phyloP scores from a whole-genome alignment of 2,329 filamentous ascomycete species.

The Botrytis galanthina region DNA sequence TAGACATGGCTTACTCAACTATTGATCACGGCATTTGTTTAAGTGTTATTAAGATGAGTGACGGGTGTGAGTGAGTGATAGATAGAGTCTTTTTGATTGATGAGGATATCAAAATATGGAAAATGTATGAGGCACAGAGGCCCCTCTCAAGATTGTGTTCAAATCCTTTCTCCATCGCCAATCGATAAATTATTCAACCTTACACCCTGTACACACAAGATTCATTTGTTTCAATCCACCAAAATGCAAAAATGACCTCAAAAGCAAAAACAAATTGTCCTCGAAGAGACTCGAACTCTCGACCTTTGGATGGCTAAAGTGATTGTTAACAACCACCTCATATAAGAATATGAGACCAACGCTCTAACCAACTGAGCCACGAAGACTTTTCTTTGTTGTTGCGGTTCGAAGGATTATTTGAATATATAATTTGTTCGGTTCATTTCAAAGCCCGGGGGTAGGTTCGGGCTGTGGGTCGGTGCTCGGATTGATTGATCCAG shows the following conservation, averaged over 20 bases:
- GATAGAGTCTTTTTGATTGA: background rate
- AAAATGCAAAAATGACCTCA: background rate
- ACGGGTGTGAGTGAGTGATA: background rate
- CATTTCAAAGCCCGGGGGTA: background rate
- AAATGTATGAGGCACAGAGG: background rate
- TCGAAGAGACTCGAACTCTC: slow-evolving; percentile 49
- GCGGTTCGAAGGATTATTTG: accelerated
- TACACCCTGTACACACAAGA: background rate
- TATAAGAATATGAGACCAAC: slow-evolving; percentile 42
- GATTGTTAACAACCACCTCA: slow-evolving; percentile 14
- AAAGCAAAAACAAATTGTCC: slow-evolving; percentile 35
- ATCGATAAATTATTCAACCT: background rate
- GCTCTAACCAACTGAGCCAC: slow-evolving; percentile 47
- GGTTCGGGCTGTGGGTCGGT: background rate
- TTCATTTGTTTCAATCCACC: background rate
- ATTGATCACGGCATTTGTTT: background rate
- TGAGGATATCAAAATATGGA: background rate
- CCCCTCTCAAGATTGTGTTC: background rate
- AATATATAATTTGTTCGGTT: accelerated
- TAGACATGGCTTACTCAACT: background rate
- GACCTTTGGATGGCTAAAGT: slow-evolving; percentile 42
- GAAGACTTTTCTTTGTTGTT: slow-evolving; percentile 35
- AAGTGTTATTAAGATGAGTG: background rate
- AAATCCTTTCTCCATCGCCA: background rate
- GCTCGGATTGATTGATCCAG: background rate